Evolutionary conservation across 345 rosid species (phyloP), one percentile per base, ranked within the genome.

Genomic region (Carallia brachiata): DNA sequence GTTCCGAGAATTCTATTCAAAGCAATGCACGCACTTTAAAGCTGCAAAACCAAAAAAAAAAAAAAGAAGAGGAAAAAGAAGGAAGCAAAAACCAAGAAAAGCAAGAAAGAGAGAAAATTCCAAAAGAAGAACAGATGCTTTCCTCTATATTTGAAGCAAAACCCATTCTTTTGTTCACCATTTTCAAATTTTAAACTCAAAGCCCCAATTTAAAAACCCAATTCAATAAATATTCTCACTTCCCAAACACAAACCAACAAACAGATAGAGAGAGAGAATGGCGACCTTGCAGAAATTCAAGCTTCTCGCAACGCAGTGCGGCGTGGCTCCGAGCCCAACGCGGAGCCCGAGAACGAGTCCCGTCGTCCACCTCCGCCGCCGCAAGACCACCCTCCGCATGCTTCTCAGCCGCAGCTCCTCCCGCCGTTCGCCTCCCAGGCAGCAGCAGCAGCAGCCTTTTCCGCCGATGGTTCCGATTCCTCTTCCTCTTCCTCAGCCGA

Each of bases 281-380:
- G 91, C 97, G 30, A 65, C 98, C 19, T 50, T 94, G 76, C 93
- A 90, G 75, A 88, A 85, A 70, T 91, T 91, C 86, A 91, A 87
- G 91, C 81, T 91, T 30, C 78, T 90, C 4, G 88, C 97, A 34
- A 87, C 95, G 6, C 96, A 90, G 77, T 94, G 98, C 5, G 96
- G 96, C 39, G 95, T 91, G n/a, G 74, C 83, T 1, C 85, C 80
- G 73, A 91, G 95, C 73, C 93, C 96, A 0, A 89, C 95, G 6
- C 82, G 88, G 56, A 87, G 94, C 73, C 96, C 97, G 1, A 77
- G 89, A 61, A 86, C 96, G 48, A 91, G 97, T 73, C 96, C 97
- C 0, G 44, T 86, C 36, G 90, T 94, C 58, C 88, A 86, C 6
- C 75, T 91, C 82, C 85, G 83, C 3, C 86, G 91, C 5, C 86